Evolutionary conservation across 129 eudicot genomes (phyloP).

Genomic region (Mikania micrantha): DNA sequence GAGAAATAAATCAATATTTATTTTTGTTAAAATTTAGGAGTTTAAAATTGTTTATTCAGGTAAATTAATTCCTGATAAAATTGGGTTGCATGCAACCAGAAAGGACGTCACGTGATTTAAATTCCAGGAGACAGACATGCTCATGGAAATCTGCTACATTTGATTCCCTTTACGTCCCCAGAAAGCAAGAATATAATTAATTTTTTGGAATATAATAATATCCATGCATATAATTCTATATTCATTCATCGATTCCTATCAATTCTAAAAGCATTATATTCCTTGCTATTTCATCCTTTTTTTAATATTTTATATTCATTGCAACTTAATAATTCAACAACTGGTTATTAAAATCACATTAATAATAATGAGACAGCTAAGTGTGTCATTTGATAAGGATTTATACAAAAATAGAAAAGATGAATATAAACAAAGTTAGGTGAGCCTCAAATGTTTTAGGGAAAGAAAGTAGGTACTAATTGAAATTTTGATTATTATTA

Average conservation of each 20-base stretch:
- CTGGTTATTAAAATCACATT: not conserved
- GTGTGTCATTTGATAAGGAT: not conserved
- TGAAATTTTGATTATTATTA: not conserved
- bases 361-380: conserved; percentile 1
- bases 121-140: conserved; percentile 19
- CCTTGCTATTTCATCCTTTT: conserved; percentile 15
- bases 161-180: conserved; percentile 30
- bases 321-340: conserved; percentile 10
- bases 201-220: conserved; percentile 23
- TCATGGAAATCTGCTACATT: conserved; percentile 26
- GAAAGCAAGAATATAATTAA: conserved; percentile 14
- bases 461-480: not conserved
- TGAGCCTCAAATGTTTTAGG: not conserved
- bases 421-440: not conserved
- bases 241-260: conserved; percentile 33
- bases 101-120: conserved; percentile 21
- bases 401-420: not conserved
- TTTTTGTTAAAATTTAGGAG: no score
- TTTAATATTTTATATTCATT: not conserved
- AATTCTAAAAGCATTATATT: conserved; percentile 28
- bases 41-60: no score
- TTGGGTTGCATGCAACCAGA: conserved; percentile 8
- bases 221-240: conserved; percentile 34
- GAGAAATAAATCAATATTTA: no score
- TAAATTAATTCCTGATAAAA: no score